Base-by-base conservation (phyloP, 2,329 filamentous ascomycete genomes). In the Coniella lustricola region DNA sequence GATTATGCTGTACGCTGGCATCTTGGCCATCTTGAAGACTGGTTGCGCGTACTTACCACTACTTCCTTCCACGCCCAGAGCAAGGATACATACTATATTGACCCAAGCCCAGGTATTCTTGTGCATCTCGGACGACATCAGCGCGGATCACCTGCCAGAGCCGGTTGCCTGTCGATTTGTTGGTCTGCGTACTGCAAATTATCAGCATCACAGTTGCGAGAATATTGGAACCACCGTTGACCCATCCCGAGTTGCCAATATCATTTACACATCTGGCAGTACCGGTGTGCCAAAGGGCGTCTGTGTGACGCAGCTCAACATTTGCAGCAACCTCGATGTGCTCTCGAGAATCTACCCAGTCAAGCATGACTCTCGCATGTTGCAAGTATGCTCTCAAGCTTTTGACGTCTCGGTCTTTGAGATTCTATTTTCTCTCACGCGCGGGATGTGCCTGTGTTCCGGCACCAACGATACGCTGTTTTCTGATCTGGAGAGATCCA, bases 401-500 rank as follows among this genome's bases (percentile, higher is more conserved):
- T 95, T 94, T 60, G 87, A 94, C 59, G 82, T 94, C 2, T 94
- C 88, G 0, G 85, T 94, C 0, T 94, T 94, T 60, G 90, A 95
- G 59, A 90, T 94, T 13, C 91, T 95, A 62, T 94, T 88, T 57
- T 73, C 88, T 0, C 94, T 89, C 85, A 77, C 78, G 40, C 74
- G 75, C 31, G 88, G 88, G 3, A 87, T 91, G 71, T 85, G 84
- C 52, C 71, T 95, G 12, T 95, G 87, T 60, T 79, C 85, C 2
- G 84, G 82, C 0, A 77, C 73, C 0, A 90, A 90, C 56, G 85
- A 93, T 56, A 75, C 79, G 2, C 66, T 94, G 0, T 88, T 91
- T 57, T 73, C 73, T 34, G 82, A 94, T 56, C 69, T 94, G 8
- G 86, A 90, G 61, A 63, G 68, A 17, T 72, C 81, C 0, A 86